phyloP scores from a whole-genome alignment of 2,329 filamentous ascomycete genomes.

The Calonectria montana region DNA sequence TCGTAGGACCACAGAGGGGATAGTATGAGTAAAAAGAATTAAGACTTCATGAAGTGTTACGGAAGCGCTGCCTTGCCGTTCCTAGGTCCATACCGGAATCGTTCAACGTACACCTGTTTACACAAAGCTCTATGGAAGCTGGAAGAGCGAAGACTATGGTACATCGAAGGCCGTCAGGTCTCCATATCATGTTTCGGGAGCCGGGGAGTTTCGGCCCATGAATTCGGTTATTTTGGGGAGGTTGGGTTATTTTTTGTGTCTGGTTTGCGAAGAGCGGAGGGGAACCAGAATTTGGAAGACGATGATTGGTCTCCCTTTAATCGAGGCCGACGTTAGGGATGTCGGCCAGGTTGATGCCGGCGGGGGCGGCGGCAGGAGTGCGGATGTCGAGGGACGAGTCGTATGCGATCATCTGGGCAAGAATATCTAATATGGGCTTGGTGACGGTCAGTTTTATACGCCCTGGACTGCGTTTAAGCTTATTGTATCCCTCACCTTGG shows the following conservation, averaged over 20 bases:
- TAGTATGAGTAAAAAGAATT: slow-evolving; percentile 28
- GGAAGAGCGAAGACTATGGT: slow-evolving; percentile 54
- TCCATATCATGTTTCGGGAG: slow-evolving; percentile 35
- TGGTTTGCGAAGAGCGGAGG: slow-evolving; percentile 34
- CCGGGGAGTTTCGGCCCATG: slow-evolving; percentile 18
- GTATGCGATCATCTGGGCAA: slow-evolving; percentile 97
- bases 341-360: slow-evolving; percentile 57
- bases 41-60: slow-evolving; percentile 45
- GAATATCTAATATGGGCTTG: slow-evolving; percentile 90
- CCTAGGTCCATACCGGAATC: slow-evolving; percentile 45
- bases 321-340: slow-evolving; percentile 66
- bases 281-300: slow-evolving; percentile 24
- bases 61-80: slow-evolving; percentile 47
- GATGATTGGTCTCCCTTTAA: slow-evolving; percentile 49
- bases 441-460: slow-evolving; percentile 31
- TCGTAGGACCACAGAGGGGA: slow-evolving; percentile 26
- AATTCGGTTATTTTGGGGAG: slow-evolving; percentile 25
- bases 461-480: not conserved
- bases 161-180: slow-evolving; percentile 50
- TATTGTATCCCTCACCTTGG: slow-evolving; percentile 72
- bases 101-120: slow-evolving; percentile 53
- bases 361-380: slow-evolving; percentile 47
- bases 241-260: slow-evolving; percentile 33
- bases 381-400: slow-evolving; percentile 79
- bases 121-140: slow-evolving; percentile 55